phyloP scores from a whole-genome alignment of 1,284 basidiomycete species.

The Microbotryum silenes-acaulis region DNA sequence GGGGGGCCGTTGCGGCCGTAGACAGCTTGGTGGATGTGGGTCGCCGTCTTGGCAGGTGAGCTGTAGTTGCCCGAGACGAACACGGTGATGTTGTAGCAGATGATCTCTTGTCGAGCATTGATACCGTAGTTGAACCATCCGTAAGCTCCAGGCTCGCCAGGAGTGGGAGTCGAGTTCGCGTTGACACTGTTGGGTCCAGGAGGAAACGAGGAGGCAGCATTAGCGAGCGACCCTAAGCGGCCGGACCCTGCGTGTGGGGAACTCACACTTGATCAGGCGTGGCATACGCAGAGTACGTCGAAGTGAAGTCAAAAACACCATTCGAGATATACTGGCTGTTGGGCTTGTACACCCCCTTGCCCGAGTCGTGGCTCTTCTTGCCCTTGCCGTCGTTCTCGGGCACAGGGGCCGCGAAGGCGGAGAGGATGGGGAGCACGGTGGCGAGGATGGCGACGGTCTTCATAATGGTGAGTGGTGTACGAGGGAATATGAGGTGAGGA shows the following conservation, averaged over 20 bases:
- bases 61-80: slow-evolving; percentile 40
- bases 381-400: slow-evolving; percentile 24
- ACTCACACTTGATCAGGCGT: slow-evolving; percentile 35
- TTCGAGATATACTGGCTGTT: slow-evolving; percentile 12
- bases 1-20: slow-evolving; percentile 40
- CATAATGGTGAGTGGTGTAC: too few species aligned
- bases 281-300: slow-evolving; percentile 38
- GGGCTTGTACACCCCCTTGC: slow-evolving; percentile 16
- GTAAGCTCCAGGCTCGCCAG: slow-evolving; percentile 37
- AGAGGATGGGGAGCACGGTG: slow-evolving; percentile 7
- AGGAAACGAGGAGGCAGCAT: too few species aligned
- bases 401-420: slow-evolving; percentile 28
- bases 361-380: slow-evolving; percentile 19
- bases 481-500: too few species aligned
- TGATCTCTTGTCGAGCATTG: slow-evolving; percentile 38
- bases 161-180: slow-evolving; percentile 34
- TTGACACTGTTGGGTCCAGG: slow-evolving; percentile 29
- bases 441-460: too few species aligned
- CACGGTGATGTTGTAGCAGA: slow-evolving; percentile 41
- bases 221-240: not conserved
- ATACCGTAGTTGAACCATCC: slow-evolving; percentile 40
- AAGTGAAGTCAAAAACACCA: slow-evolving; percentile 40
- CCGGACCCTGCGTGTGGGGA: not conserved
- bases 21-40: slow-evolving; percentile 41
- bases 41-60: slow-evolving; percentile 40